These are phyloP conservation scores for Nemania sp. DNA, from an alignment of 2,329 filamentous ascomycete species.

Conservation along the genomic window DNA sequence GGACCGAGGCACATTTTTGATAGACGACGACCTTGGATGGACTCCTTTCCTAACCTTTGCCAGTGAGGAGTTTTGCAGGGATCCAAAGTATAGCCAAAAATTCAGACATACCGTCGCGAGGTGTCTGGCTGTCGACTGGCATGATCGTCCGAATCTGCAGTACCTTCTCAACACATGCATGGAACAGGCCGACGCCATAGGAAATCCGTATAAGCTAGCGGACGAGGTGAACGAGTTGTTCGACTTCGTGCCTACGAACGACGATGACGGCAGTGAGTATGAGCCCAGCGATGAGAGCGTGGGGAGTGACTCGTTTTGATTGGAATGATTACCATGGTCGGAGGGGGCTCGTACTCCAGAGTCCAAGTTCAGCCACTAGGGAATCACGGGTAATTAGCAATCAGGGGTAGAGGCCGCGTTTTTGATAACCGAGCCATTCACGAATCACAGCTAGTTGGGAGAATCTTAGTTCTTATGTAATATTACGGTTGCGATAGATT, in stretches of 20 bases:
- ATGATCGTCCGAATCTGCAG: background rate
- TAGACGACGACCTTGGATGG: no score
- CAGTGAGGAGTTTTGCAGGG: background rate
- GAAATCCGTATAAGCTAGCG: background rate
- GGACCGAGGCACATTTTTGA: background rate
- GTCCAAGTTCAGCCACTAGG: no score
- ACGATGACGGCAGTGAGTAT: no score
- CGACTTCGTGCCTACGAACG: background rate
- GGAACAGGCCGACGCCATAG: background rate
- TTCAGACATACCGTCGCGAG: background rate
- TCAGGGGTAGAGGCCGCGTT: no score
- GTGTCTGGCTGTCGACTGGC: constrained; percentile 1
- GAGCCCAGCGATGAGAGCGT: background rate
- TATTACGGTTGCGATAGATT: no score
- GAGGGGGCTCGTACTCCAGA: no score
- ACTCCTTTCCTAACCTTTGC: background rate
- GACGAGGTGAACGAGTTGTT: constrained; percentile 8
- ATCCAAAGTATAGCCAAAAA: background rate
- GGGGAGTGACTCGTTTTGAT: background rate
- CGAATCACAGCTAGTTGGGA: no score
- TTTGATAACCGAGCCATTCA: no score
- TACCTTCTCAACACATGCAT: background rate
- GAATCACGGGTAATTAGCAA: no score
- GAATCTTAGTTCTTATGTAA: no score
- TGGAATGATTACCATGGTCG: no score